These are phyloP conservation scores for Pseudonectria buxi DNA, from an alignment of 2,329 filamentous ascomycete genomes.

Conservation along the genomic window DNA sequence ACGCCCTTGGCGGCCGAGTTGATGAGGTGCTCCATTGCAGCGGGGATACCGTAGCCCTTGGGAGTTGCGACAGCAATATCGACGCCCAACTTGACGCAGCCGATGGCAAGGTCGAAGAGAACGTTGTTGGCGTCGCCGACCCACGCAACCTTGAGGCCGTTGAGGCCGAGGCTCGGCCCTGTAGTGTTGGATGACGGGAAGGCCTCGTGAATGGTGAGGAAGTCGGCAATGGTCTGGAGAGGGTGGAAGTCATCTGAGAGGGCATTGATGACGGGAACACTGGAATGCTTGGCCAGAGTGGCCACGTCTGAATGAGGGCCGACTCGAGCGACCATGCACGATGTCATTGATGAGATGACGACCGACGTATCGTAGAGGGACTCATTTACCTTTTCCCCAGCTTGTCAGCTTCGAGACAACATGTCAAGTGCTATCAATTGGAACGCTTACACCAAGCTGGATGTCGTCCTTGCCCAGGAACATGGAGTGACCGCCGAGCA, in stretches of 20 bases:
- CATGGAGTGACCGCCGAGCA: slow-evolving; percentile 90
- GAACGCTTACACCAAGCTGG: slow-evolving; percentile 66
- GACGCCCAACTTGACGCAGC: slow-evolving; percentile 78
- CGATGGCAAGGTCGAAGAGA: slow-evolving; percentile 86
- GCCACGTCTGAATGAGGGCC: slow-evolving; percentile 70
- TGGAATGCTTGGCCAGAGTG: slow-evolving; percentile 62
- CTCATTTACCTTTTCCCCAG: slow-evolving; percentile 73
- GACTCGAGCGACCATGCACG: slow-evolving; percentile 74
- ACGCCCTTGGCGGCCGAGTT: slow-evolving; percentile 52
- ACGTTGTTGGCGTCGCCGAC: slow-evolving; percentile 97
- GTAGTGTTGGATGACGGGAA: slow-evolving; percentile 47
- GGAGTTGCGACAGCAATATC: slow-evolving; percentile 84
- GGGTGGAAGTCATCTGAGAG: slow-evolving; percentile 90
- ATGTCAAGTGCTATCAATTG: not conserved
- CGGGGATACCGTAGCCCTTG: slow-evolving; percentile 73
- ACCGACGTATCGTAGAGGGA: slow-evolving; percentile 86
- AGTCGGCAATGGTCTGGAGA: slow-evolving; percentile 89
- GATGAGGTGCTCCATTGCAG: slow-evolving; percentile 67
- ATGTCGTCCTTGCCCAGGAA: slow-evolving; percentile 95
- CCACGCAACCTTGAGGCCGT: slow-evolving; percentile 90
- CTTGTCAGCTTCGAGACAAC: slow-evolving; percentile 2
- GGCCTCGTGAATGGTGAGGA: slow-evolving; percentile 78
- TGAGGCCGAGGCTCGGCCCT: slow-evolving; percentile 53
- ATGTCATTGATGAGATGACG: slow-evolving; percentile 91
- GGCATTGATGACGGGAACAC: slow-evolving; percentile 78